Evolutionary conservation across 2,329 filamentous ascomycete genomes (phyloP).

Genomic region (Scleromitrula shiraiana): DNA sequence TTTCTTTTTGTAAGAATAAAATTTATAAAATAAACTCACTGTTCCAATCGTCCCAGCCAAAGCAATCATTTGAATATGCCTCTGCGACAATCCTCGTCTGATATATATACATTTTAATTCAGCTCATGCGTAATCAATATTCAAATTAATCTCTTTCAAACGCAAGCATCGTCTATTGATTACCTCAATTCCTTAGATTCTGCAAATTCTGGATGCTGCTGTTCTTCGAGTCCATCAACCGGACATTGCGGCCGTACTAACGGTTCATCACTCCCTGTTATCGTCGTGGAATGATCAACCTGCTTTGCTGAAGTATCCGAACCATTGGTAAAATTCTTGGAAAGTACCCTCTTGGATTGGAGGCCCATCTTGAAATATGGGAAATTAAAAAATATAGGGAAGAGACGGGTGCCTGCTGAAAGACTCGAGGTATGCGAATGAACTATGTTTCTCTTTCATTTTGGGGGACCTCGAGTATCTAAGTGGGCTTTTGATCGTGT

Average conservation of each 20-base stretch:
- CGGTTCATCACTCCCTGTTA: neutral
- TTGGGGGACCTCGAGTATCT: too few relatives aligned
- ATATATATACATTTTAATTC: neutral
- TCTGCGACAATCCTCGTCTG: slow-evolving; percentile 31
- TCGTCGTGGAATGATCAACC: too few relatives aligned
- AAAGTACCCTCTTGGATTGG: too few relatives aligned
- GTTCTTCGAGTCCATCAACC: neutral
- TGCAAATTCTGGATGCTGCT: neutral
- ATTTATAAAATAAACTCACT: slow-evolving; percentile 28
- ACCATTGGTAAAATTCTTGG: too few relatives aligned
- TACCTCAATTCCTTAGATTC: slow-evolving; percentile 9
- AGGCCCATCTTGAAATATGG: too few relatives aligned
- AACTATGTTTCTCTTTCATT: too few relatives aligned
- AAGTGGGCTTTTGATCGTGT: too few relatives aligned
- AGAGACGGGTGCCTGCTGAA: too few relatives aligned
- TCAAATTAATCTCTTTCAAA: neutral
- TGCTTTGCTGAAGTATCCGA: neutral
- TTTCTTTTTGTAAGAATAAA: neutral
- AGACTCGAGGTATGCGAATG: too few relatives aligned
- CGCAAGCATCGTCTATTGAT: neutral
- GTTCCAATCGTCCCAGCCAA: slow-evolving; percentile 33
- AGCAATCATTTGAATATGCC: slow-evolving; percentile 36
- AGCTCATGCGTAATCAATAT: too few relatives aligned
- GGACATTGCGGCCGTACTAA: neutral
- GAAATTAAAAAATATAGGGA: too few relatives aligned